Evolutionary conservation across 257 asterid genomes (phyloP).

Genomic region (Penstemon davidsonii): DNA sequence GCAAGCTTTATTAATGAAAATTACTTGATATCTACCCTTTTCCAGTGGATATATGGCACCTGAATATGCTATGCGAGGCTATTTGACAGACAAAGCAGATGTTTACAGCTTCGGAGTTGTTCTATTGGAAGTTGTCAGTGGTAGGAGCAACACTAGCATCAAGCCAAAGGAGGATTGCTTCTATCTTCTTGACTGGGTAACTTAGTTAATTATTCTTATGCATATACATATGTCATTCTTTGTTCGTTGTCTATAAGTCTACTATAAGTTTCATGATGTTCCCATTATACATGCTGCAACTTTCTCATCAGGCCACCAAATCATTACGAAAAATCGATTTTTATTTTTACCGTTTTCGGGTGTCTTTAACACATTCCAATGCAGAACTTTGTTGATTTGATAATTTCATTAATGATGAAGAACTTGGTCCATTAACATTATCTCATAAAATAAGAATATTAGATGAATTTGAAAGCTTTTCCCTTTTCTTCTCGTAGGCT

Average conservation of each 20-base stretch:
- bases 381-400: not conserved
- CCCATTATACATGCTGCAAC: too few species aligned
- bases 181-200: slow-evolving; percentile 61
- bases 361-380: too few species aligned
- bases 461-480: not conserved
- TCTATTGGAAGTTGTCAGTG: slow-evolving; percentile 47
- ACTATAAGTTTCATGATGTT: not conserved
- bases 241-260: not conserved
- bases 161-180: slow-evolving; percentile 34
- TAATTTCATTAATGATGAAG: not conserved
- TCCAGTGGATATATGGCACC: too few species aligned
- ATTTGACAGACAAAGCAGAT: slow-evolving; percentile 63
- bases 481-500: slow-evolving; percentile 38
- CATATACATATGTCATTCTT: not conserved
- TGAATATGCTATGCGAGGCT: slow-evolving; percentile 65
- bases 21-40: too few species aligned
- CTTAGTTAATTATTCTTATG: not conserved
- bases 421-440: not conserved
- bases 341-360: too few species aligned
- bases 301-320: too few species aligned
- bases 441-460: not conserved
- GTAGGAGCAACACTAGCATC: slow-evolving; percentile 46
- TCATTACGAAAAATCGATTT: too few species aligned
- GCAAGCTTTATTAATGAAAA: too few species aligned
- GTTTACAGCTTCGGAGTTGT: slow-evolving; percentile 63